Evolutionary conservation across 2,329 filamentous ascomycete species (phyloP).

Genomic region (Scedosporium dehoogii): DNA sequence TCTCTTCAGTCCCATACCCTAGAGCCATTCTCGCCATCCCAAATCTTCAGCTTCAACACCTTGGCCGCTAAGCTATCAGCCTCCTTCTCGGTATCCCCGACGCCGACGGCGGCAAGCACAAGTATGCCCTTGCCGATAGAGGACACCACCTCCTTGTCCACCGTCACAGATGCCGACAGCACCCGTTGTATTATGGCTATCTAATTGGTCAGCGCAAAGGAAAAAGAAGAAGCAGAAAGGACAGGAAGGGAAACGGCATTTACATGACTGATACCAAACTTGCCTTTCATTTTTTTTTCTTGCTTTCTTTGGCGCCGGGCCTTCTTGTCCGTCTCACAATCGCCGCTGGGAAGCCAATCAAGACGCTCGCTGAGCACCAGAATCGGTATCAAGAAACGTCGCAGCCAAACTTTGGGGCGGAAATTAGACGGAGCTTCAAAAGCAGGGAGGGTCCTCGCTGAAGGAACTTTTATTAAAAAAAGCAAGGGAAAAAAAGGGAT

Average conservation of each 20-base stretch:
- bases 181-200: conserved; percentile 87
- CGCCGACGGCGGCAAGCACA: conserved; percentile 84
- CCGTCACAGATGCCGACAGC: conserved; percentile 88
- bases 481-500: neutral
- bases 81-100: conserved; percentile 83
- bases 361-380: no score
- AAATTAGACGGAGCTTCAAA: neutral
- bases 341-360: no score
- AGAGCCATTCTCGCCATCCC: conserved; percentile 69
- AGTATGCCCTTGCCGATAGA: conserved; percentile 84
- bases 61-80: conserved; percentile 75
- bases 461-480: neutral
- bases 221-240: neutral
- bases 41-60: conserved; percentile 81
- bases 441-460: neutral
- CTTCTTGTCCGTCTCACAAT: neutral
- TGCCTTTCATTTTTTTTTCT: conserved; percentile 9
- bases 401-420: neutral
- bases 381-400: neutral
- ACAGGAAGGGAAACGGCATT: neutral
- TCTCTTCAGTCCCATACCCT: conserved; percentile 35
- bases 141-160: conserved; percentile 82
- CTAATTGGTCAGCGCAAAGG: neutral
- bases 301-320: neutral
- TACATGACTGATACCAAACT: neutral